phyloP scores from a whole-genome alignment of 352 stramenopile genomes.

The Thalassiosira exigua region DNA sequence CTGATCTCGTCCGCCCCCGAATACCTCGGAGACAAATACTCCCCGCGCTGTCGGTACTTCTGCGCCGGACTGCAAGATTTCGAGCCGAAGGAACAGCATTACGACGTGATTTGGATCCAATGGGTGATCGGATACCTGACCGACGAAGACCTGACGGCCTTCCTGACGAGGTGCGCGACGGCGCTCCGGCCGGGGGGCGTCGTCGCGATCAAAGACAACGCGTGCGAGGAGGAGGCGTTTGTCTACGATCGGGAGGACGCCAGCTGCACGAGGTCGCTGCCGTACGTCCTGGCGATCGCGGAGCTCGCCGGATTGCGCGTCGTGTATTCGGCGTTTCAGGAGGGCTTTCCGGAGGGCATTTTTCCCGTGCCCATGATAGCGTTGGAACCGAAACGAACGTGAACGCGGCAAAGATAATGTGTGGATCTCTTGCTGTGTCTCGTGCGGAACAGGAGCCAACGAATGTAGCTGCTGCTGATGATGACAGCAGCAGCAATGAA shows the following conservation, averaged over 20 bases:
- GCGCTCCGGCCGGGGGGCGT: conserved; percentile 80
- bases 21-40: conserved; percentile 85
- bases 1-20: conserved; percentile 89
- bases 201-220: conserved; percentile 93
- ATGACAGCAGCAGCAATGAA: too few relatives aligned
- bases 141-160: conserved; percentile 92
- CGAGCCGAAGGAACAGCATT: conserved; percentile 72
- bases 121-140: conserved; percentile 96
- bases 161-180: conserved; percentile 89
- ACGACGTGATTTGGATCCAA: conserved; percentile 97
- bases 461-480: too few relatives aligned
- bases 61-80: conserved; percentile 91
- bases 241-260: conserved; percentile 93
- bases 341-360: conserved; percentile 93
- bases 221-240: conserved; percentile 82
- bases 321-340: conserved; percentile 85
- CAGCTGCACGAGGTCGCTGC: conserved; percentile 89
- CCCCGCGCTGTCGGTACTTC: conserved; percentile 83
- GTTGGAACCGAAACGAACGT: conserved; percentile 45
- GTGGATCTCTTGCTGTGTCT: not conserved
- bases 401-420: conserved; percentile 14
- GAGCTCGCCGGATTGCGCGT: conserved; percentile 90
- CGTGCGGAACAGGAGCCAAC: too few relatives aligned
- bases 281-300: conserved; percentile 92
- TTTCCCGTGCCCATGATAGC: conserved; percentile 96